phyloP scores from a whole-genome alignment of 352 stramenopile species.

The Albugo candida region DNA sequence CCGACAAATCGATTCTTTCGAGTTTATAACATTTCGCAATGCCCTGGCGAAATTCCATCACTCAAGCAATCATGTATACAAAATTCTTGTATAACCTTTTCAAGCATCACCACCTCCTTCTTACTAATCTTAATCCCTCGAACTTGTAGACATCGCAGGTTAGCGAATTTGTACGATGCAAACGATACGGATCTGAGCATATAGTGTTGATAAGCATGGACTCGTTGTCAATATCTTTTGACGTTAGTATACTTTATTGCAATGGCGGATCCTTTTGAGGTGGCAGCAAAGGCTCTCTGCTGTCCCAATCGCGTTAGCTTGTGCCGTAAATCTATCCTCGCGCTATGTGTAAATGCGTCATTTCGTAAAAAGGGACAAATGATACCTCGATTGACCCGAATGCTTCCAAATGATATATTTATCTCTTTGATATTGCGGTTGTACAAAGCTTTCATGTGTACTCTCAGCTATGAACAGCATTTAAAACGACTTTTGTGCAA shows the following conservation, averaged over 20 bases:
- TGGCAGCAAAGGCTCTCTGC: conserved; percentile 20
- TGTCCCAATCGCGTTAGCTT: conserved; percentile 43
- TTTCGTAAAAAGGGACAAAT: neutral
- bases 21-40: conserved; percentile 6
- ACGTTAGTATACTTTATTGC: conserved; percentile 13
- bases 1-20: conserved; percentile 5
- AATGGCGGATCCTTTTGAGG: conserved; percentile 14
- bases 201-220: neutral
- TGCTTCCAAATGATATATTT: conserved; percentile 23
- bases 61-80: neutral
- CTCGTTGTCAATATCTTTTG: neutral
- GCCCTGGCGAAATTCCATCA: neutral
- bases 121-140: conserved; percentile 4
- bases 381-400: conserved; percentile 27
- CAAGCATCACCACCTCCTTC: too few species aligned
- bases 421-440: conserved; percentile 17
- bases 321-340: conserved; percentile 20
- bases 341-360: neutral
- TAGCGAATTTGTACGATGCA: conserved; percentile 1
- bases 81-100: too few species aligned
- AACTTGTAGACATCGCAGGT: conserved; percentile 5
- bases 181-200: conserved; percentile 5
- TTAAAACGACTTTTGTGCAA: neutral
- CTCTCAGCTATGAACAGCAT: conserved; percentile 12
- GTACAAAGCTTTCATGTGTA: conserved; percentile 29